Percentiles rank a stretch among this genome's conserved stretches.
phyloP scores from a whole-genome alignment of 148 eudicot genomes.

The Rhododendron molle region DNA sequence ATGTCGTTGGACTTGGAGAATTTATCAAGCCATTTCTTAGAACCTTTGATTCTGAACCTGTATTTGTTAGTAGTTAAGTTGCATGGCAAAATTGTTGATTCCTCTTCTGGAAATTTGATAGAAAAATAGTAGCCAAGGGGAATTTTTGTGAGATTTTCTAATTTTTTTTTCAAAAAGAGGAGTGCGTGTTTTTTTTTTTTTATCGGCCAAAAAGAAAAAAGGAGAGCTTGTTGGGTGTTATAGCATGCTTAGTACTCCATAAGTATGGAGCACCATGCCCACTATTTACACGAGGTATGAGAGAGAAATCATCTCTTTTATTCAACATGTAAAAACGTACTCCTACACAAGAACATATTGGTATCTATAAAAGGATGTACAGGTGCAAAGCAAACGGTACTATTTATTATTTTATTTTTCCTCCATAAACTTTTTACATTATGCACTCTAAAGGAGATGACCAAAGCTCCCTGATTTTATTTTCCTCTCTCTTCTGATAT shows the following conservation, averaged over 20 bases:
- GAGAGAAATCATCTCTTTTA: too few species aligned
- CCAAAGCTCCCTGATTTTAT: background rate
- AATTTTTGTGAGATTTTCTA: too few species aligned
- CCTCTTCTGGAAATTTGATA: slow-evolving; percentile 18
- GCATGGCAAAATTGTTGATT: slow-evolving; percentile 43
- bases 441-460: background rate
- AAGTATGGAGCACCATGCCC: too few species aligned
- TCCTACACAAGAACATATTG: background rate
- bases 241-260: too few species aligned
- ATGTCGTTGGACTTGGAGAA: slow-evolving; percentile 51
- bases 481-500: background rate
- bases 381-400: too few species aligned
- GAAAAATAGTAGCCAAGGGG: background rate
- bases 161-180: too few species aligned
- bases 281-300: too few species aligned
- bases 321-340: background rate
- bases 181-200: too few species aligned
- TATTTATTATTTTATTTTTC: background rate
- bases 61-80: slow-evolving; percentile 41
- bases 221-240: too few species aligned
- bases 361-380: too few species aligned
- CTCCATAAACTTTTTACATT: background rate
- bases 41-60: slow-evolving; percentile 58
- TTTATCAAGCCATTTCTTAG: slow-evolving; percentile 55
- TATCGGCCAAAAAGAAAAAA: too few species aligned